Evolutionary conservation across 2,329 filamentous ascomycete species (phyloP).

Genomic region (Pseudonectria buxi): DNA sequence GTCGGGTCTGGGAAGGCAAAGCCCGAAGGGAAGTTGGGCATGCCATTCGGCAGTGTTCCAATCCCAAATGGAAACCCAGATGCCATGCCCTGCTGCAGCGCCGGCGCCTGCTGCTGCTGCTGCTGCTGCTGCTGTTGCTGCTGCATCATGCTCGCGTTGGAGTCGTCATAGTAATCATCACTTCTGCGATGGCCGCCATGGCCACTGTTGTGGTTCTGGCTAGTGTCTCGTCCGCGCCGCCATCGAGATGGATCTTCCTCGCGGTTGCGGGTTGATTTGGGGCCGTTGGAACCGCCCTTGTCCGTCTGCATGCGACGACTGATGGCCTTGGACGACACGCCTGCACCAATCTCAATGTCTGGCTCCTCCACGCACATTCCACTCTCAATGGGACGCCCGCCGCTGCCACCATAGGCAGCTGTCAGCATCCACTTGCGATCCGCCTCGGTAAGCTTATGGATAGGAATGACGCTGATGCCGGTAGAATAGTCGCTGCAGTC

Average conservation of each 20-base stretch:
- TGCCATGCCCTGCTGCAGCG: slow-evolving; percentile 16
- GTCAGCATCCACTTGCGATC: slow-evolving; percentile 96
- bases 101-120: slow-evolving; percentile 7
- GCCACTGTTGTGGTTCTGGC: slow-evolving; percentile 14
- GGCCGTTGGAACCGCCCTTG: slow-evolving; percentile 57
- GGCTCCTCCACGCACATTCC: slow-evolving; percentile 93
- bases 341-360: slow-evolving; percentile 96
- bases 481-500: slow-evolving; percentile 95
- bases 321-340: slow-evolving; percentile 88
- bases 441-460: slow-evolving; percentile 86
- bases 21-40: slow-evolving; percentile 35
- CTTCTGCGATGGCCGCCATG: slow-evolving; percentile 11
- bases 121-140: neutral
- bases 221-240: slow-evolving; percentile 27
- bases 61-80: slow-evolving; percentile 34
- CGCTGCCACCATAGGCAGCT: slow-evolving; percentile 88
- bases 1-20: slow-evolving; percentile 33
- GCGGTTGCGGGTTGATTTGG: slow-evolving; percentile 51
- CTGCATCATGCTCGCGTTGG: slow-evolving; percentile 1
- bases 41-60: slow-evolving; percentile 34
- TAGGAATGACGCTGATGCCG: slow-evolving; percentile 88
- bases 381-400: slow-evolving; percentile 69
- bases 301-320: slow-evolving; percentile 64
- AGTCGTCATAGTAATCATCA: slow-evolving; percentile 12
- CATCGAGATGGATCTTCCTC: slow-evolving; percentile 30